Evolutionary conservation across 2,329 filamentous ascomycete genomes (phyloP), one percentile per base, ranked within the genome.

Genomic region (Graphiopsis chlorocephala): DNA sequence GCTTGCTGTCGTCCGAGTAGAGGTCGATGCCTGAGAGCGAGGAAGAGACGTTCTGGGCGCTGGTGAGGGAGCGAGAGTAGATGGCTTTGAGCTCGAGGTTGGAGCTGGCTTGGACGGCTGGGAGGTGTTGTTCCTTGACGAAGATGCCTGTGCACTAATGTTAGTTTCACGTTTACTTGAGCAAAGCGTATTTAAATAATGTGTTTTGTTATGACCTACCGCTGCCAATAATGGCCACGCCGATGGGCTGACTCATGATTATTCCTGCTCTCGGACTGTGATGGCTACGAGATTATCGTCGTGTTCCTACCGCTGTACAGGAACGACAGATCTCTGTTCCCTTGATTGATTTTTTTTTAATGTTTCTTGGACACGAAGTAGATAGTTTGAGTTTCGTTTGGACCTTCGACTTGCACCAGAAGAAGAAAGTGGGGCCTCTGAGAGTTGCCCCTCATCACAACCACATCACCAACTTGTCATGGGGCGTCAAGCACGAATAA

Each of bases 61-160:
- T 87, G 20, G 79, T 76, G 59, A 85, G 80, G 12, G 85, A 86
- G 61, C 88, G 85, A 3, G 87, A 90, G 77, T 88, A 91, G 68
- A 90, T 80, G 25, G 87, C 87, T 76, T 86, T 89, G 68, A 91
- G 82, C 14, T 77, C 75, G 12, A 90, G 77, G 42, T 72, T 63
- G 10, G 80, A 73, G 62, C 78, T 81, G 29, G 83, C 81, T 68
- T 84, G 78, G 61, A 91, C 83, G 52, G 88, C 88, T 14, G 88
- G 88, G 67, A 88, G 78, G 69, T 88, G 86, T 67, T 86, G 78
- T 72, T 84, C 82, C 70, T 82, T 83, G 69, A 84, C 84, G 70
- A 88, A 88, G 70, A 89, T 85, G 71, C 86, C 75, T 75, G 61
- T 33, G 58, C 26, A 14, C 10, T 29, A 12, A 7, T 50, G 11